Base-by-base conservation (phyloP, 1,284 basidiomycete species). In the Melampsora americana region DNA sequence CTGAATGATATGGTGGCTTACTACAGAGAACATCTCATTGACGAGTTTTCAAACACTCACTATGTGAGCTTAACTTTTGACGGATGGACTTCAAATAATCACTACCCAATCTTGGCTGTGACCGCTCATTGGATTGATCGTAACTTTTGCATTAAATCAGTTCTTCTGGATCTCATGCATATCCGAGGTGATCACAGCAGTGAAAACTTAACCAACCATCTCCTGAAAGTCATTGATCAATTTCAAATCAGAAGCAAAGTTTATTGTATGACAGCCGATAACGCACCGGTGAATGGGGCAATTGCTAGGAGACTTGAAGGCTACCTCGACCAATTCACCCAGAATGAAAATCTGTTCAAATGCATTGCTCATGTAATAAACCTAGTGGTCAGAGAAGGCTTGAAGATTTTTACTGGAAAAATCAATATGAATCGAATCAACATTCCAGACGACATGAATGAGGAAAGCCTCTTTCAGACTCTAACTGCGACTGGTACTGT, bases 31-130 rank as follows among this genome's bases (percentile, higher is more conserved):
- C 50, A 53, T 5, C 50, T 53, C 4, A 16, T 53, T 16, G 14
- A 53, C 2, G 50, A 20, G 14, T 53, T 53, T 16, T 5, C 18
- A 4, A 53, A 20, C 5, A 53, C 50, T 23, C 50, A 53, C 23
- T 23, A 53, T 23, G 23, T 53, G 5, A 53, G 23, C 50, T 23
- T 53, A 12, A 53, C 50, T 5, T 53, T 53, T 53, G 50, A 53
- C 50, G 50, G 50, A 12, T 53, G 50, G 23, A 53, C 23, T 18
- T 53, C 18, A 4, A 18, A 53, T 23, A 53, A 53, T 53, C 50
- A 53, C 50, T 23, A 53, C 50, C 50, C 50, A 53, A 53, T 53
- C 50, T 53, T n/a, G n/a, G n/a, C n/a, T n/a, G n/a, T n/a, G n/a
- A n/a, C n/a, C n/a, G n/a, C n/a, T n/a, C n/a, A n/a, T 53, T 53